Evolutionary conservation across 2,329 filamentous ascomycete genomes (phyloP).

Genomic region (Sporothrix mexicana): DNA sequence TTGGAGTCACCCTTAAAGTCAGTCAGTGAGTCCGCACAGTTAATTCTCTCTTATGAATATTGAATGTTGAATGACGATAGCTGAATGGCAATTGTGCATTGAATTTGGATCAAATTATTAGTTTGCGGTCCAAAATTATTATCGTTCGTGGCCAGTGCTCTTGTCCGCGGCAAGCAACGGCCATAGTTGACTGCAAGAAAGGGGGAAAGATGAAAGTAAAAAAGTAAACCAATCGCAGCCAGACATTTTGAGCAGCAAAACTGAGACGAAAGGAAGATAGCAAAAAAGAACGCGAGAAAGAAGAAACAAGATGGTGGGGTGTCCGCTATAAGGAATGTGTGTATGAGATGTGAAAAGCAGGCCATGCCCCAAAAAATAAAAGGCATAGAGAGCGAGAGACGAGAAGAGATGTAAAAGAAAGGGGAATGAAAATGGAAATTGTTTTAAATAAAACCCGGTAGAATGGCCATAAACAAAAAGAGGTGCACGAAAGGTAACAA

Average conservation of each 20-base stretch:
- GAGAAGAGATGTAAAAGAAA: background rate
- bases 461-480: slow-evolving; percentile 11
- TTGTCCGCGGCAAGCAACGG: background rate
- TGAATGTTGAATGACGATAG: background rate
- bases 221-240: background rate
- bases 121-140: slow-evolving; percentile 19
- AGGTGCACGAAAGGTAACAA: too few species aligned
- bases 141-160: background rate
- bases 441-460: background rate
- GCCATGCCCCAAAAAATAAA: background rate
- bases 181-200: background rate
- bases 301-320: background rate
- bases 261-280: background rate
- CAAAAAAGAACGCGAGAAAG: background rate
- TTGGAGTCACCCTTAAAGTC: too few species aligned
- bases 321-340: background rate
- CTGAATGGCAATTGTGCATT: background rate
- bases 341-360: background rate
- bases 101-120: slow-evolving; percentile 24
- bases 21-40: background rate
- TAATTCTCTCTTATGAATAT: background rate
- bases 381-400: background rate
- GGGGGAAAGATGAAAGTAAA: background rate
- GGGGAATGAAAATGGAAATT: background rate
- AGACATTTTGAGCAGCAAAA: background rate